Conservation (phyloP, 441 rosid species). For the Isatis lusitanica region DNA sequence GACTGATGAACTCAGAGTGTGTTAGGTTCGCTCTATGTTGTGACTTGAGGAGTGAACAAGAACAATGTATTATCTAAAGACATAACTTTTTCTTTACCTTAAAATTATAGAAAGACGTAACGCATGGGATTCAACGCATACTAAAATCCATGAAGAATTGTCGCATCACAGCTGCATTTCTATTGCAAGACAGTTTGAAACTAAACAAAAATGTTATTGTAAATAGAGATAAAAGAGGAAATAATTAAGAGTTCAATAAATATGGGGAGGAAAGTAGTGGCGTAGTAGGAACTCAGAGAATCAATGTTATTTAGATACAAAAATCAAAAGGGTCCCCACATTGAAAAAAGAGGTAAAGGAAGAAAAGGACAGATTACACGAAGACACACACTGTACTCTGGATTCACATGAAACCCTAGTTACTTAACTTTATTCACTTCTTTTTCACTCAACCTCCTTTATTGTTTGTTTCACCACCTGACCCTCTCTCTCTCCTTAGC, state of each 20-base stretch:
- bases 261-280: neutral
- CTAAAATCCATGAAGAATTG: conserved; percentile 17
- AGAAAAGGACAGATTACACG: conserved; percentile 42
- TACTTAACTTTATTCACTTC: conserved; percentile 29
- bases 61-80: neutral
- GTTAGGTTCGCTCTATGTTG: neutral
- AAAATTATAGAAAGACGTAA: neutral
- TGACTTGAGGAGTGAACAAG: neutral
- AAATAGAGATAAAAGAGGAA: conserved; percentile 26
- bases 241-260: neutral
- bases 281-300: conserved; percentile 24
- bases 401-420: conserved; percentile 36
- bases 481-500: conserved; percentile 12
- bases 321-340: conserved; percentile 33
- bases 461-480: conserved; percentile 34
- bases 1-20: neutral
- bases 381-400: conserved; percentile 31
- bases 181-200: conserved; percentile 24
- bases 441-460: conserved; percentile 28
- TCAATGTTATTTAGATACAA: conserved; percentile 17
- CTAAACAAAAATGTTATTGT: conserved; percentile 26
- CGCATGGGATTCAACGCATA: conserved; percentile 32
- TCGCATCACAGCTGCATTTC: conserved; percentile 26
- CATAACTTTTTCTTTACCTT: neutral
- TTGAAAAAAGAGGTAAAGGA: neutral